A percentile compares a stretch with the other conserved stretches of the same genome.
phyloP scores from a whole-genome alignment of 768 basidiomycete genomes.

The Hygrophorus pudorinus region DNA sequence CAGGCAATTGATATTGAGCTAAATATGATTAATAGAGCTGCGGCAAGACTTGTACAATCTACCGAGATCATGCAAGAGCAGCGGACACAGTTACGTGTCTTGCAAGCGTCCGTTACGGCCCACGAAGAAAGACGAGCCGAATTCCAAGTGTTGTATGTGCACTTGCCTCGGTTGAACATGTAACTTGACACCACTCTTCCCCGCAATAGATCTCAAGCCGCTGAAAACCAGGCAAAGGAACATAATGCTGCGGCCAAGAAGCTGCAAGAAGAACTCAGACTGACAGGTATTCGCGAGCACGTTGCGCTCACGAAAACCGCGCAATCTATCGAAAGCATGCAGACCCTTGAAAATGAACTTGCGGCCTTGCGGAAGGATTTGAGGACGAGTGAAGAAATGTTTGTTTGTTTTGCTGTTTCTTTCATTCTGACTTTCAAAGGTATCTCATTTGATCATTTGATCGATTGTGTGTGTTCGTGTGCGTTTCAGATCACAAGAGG shows the following conservation, averaged over 20 bases:
- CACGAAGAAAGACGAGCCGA: background rate
- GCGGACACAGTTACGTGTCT: background rate
- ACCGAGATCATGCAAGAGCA: background rate
- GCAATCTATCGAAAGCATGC: background rate
- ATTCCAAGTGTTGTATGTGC: background rate
- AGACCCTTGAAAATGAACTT: background rate
- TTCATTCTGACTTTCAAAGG: background rate
- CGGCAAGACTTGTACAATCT: background rate
- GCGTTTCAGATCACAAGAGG: background rate
- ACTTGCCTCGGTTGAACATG: background rate
- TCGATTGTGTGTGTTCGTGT: no score
- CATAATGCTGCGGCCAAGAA: background rate
- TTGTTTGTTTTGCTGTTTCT: background rate
- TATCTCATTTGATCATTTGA: background rate
- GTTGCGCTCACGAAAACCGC: background rate
- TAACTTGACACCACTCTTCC: background rate
- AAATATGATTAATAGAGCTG: background rate
- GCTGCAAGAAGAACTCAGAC: slow-evolving; percentile 1
- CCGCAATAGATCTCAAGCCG: background rate
- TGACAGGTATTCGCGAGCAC: background rate
- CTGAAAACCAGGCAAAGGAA: background rate
- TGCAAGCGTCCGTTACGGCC: background rate
- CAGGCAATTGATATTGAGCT: background rate
- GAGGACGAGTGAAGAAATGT: background rate
- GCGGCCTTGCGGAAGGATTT: background rate